Base-by-base conservation (phyloP, 371 early-diverging fungal genomes). In the Mucor saturninus region DNA sequence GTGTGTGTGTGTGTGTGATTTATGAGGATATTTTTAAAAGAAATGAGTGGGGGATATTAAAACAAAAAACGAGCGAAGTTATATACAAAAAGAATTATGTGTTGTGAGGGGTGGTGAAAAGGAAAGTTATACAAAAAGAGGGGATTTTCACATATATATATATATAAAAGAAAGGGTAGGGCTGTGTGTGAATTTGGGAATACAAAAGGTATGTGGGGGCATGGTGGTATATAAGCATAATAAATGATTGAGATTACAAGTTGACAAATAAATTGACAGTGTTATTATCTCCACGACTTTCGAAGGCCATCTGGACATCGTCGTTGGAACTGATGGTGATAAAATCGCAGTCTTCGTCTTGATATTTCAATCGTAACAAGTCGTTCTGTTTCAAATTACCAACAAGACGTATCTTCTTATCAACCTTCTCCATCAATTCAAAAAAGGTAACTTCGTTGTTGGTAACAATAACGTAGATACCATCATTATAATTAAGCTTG, bases 271-370 rank as follows among this genome's bases (percentile, higher is more conserved):
- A 56, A 49, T 76, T 79, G 72, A 78, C 73, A 15, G 78, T 74
- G 50, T 67, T 75, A 28, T 65, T 54, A 10, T 52, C 43, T 15
- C 75, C 74, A 32, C 89, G 82, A 43, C 86, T 83, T 71, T 95
- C 95, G 80, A 96, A 93, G 7, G 97, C 96, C 89, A 96, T 79
- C 49, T 84, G 89, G 14, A 97, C 91, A 71, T 97, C 98, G 39
- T 95, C 96, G 65, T 96, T 93, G 9, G 88, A 89, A 64, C 89
- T 89, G 68, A 97, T 89, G 35, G 88, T 89, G 32, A 96, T 89
- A 64, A 86, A 83, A 69, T 97, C 96, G 39, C 92, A 91, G 65
- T 96, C 97, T 74, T 96, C 96, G 71, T 97, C 97, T 68, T 86
- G 86, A 72, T 96, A 97, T 62, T 91, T 88, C 46, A 96, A 84